Percentiles rank a stretch among this genome's conserved stretches.
These are phyloP conservation scores for Bruguiera gymnorhiza DNA, from an alignment of 345 rosid genomes.

Conservation along the genomic window DNA sequence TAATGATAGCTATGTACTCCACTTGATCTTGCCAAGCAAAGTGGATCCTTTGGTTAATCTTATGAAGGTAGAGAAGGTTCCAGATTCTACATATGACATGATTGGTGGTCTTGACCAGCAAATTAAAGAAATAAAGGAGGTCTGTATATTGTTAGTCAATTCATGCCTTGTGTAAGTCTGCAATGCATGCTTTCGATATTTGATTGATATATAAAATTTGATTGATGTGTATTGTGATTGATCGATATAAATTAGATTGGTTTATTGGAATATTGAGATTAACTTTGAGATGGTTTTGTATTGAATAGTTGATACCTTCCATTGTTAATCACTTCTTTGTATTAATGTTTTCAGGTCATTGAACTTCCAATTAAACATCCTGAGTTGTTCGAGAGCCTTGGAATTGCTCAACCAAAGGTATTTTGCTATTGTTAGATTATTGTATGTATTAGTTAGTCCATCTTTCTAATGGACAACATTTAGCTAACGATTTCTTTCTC, in stretches of 20 bases:
- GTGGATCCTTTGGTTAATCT: conserved; percentile 98
- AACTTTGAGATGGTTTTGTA: background rate
- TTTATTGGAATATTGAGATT: too few relatives aligned
- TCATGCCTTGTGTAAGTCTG: too few relatives aligned
- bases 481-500: background rate
- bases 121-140: conserved; percentile 98
- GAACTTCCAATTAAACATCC: conserved; percentile 99
- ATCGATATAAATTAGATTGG: too few relatives aligned
- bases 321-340: conserved; percentile 1
- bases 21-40: conserved; percentile 84
- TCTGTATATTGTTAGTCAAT: conserved; percentile 12
- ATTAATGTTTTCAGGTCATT: conserved; percentile 59
- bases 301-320: conserved; percentile 7
- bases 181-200: too few relatives aligned
- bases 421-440: background rate
- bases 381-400: conserved; percentile 93
- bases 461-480: background rate
- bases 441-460: background rate
- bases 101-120: conserved; percentile 98
- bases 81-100: conserved; percentile 98
- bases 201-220: too few relatives aligned
- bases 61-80: conserved; percentile 99
- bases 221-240: too few relatives aligned
- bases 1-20: conserved; percentile 97
- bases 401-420: conserved; percentile 99